A percentile compares a stretch with the other conserved stretches of the same genome.
phyloP scores from a whole-genome alignment of 352 stramenopile species.

The Pseudoperonospora humuli region DNA sequence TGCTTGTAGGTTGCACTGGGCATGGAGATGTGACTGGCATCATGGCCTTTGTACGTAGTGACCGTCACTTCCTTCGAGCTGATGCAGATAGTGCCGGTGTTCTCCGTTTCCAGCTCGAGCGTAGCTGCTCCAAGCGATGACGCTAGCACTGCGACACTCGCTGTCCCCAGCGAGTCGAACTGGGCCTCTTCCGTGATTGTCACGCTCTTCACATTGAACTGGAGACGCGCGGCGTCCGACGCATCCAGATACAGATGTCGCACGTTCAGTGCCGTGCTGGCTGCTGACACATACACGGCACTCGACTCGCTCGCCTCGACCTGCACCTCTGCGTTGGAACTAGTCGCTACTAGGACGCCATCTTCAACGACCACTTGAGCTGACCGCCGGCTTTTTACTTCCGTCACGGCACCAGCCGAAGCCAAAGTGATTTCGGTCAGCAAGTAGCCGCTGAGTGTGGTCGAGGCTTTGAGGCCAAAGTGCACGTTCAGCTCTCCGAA shows the following conservation, averaged over 20 bases:
- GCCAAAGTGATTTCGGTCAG: constrained; percentile 27
- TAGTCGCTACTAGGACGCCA: constrained; percentile 19
- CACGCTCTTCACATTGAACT: constrained; percentile 23
- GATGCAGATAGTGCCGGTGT: constrained; percentile 23
- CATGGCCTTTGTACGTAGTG: constrained; percentile 15
- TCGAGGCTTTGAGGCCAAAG: constrained; percentile 12
- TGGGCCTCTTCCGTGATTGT: constrained; percentile 10
- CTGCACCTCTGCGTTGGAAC: constrained; percentile 18
- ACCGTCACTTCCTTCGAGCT: constrained; percentile 11
- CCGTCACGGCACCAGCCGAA: constrained; percentile 15
- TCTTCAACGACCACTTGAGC: constrained; percentile 24
- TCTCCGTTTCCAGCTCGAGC: constrained; percentile 16
- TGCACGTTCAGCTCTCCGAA: constrained; percentile 19
- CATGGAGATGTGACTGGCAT: constrained; percentile 24
- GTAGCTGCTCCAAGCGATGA: constrained; percentile 14
- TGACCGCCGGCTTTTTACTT: constrained; percentile 21
- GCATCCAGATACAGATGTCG: constrained; percentile 17
- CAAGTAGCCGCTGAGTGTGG: constrained; percentile 18
- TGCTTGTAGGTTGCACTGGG: constrained; percentile 27
- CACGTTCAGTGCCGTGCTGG: constrained; percentile 11
- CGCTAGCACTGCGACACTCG: constrained; percentile 10
- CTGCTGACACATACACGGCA: constrained; percentile 23
- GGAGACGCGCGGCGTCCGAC: constrained; percentile 7
- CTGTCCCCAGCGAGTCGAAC: constrained; percentile 15
- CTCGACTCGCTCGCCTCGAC: constrained; percentile 23